A percentile compares a stretch with the other conserved stretches of the same genome.
Conservation (phyloP, 2,329 filamentous ascomycete genomes). For the Metarhizium robertsii region DNA sequence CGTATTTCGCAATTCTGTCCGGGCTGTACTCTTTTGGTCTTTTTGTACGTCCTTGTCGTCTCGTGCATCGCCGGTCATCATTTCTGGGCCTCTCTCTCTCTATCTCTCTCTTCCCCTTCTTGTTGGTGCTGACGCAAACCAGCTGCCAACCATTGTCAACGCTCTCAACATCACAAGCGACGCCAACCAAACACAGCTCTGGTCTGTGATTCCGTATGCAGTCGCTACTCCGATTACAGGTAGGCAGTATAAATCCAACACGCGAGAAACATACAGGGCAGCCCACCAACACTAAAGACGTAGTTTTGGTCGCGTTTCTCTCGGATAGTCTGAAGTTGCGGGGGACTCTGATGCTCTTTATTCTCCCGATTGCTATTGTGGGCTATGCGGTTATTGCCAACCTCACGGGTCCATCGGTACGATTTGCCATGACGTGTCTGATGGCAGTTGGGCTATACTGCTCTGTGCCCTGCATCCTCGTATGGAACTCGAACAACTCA, state of each 20-base stretch:
- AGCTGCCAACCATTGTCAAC: slow-evolving; percentile 56
- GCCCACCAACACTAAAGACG: background rate
- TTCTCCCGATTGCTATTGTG: slow-evolving; percentile 53
- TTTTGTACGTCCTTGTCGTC: slow-evolving; percentile 36
- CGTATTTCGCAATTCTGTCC: slow-evolving; percentile 51
- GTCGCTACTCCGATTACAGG: background rate
- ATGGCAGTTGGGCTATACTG: slow-evolving; percentile 58
- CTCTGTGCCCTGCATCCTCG: slow-evolving; percentile 52
- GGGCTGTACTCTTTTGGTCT: slow-evolving; percentile 55
- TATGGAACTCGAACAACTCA: slow-evolving; percentile 60
- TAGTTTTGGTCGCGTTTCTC: slow-evolving; percentile 43
- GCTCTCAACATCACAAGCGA: slow-evolving; percentile 43
- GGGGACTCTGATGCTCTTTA: slow-evolving; percentile 53
- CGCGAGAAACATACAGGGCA: background rate
- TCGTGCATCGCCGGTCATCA: background rate
- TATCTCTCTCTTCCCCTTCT: no score
- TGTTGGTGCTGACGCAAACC: background rate
- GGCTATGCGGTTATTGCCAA: slow-evolving; percentile 58
- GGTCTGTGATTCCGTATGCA: slow-evolving; percentile 52
- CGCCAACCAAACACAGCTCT: slow-evolving; percentile 49
- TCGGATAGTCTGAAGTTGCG: slow-evolving; percentile 52
- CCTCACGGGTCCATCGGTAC: slow-evolving; percentile 36
- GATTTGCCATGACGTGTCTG: slow-evolving; percentile 59
- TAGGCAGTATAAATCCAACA: background rate
- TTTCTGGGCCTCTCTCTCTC: background rate